Percentiles rank a stretch among this genome's conserved stretches.
Evolutionary conservation across 306 rosid genomes (phyloP).

Genomic region (Corylus americana): DNA sequence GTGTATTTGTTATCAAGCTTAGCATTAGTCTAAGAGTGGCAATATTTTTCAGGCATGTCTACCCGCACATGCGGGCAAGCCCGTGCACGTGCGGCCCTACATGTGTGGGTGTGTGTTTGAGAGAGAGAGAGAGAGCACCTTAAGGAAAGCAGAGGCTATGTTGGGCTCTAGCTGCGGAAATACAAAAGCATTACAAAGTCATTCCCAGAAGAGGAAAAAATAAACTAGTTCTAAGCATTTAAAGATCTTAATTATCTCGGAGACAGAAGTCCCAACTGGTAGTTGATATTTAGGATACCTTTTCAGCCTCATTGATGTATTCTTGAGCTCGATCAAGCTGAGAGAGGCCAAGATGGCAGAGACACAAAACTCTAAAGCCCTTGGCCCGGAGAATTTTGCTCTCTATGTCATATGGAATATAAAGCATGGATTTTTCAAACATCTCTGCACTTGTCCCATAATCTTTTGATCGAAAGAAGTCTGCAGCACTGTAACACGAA

Average conservation of each 20-base stretch:
- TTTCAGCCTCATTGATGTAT: slow-evolving; percentile 85
- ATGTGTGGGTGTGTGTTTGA: background rate
- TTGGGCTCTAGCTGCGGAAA: slow-evolving; percentile 89
- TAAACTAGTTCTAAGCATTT: background rate
- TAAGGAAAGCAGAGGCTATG: slow-evolving; percentile 78
- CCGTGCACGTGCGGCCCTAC: background rate
- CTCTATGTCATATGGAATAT: slow-evolving; percentile 70
- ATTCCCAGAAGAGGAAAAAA: background rate
- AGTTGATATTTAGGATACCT: slow-evolving; percentile 47
- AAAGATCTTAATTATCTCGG: background rate
- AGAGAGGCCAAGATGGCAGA: slow-evolving; percentile 85
- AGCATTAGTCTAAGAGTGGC: background rate
- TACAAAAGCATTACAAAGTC: slow-evolving; percentile 20
- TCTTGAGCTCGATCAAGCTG: slow-evolving; percentile 87
- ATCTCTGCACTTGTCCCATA: slow-evolving; percentile 82
- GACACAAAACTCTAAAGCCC: slow-evolving; percentile 89
- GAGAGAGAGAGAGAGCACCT: slow-evolving; percentile 48
- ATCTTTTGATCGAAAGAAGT: slow-evolving; percentile 75
- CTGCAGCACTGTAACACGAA: slow-evolving; percentile 65
- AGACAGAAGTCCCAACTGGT: slow-evolving; percentile 23
- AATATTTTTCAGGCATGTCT: background rate
- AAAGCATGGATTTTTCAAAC: slow-evolving; percentile 95
- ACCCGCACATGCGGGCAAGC: background rate
- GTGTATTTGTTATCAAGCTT: background rate
- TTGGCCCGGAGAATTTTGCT: slow-evolving; percentile 74